Percentiles rank a stretch among this genome's conserved stretches.
phyloP scores from a whole-genome alignment of 169 alveolate species.

The Cystoisospora suis region DNA sequence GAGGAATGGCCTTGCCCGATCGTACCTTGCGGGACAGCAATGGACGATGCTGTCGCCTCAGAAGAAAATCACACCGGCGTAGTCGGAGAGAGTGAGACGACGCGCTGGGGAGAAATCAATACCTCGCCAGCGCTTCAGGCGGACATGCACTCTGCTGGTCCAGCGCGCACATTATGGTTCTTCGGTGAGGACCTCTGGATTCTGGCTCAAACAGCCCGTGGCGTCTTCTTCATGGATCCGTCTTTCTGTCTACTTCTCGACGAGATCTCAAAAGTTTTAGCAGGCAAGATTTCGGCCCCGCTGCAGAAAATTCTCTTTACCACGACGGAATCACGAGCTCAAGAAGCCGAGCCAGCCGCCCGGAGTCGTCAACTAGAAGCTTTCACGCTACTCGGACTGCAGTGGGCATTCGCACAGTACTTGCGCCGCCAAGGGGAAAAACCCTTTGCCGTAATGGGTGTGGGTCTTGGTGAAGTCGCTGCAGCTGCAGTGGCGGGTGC shows the following conservation, averaged over 20 bases:
- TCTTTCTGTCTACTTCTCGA: not conserved
- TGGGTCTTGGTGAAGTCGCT: conserved; percentile 74
- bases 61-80: no score
- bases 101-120: no score
- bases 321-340: not conserved
- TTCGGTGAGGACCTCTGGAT: not conserved
- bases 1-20: no score
- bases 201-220: not conserved
- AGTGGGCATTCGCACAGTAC: not conserved
- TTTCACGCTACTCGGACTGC: not conserved
- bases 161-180: not conserved
- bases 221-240: not conserved
- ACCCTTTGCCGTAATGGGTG: conserved; percentile 74
- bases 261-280: not conserved
- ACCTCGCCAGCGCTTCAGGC: no score
- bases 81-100: no score
- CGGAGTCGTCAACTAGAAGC: not conserved
- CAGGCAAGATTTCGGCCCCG: not conserved
- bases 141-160: no score
- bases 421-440: conserved; percentile 12
- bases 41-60: no score
- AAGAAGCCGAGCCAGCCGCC: not conserved
- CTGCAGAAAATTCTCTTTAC: not conserved
- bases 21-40: no score
- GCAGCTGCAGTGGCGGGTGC: conserved; percentile 79